These are phyloP conservation scores for Colletotrichum orbiculare DNA, from an alignment of 2,329 filamentous ascomycete species.

Conservation along the genomic window DNA sequence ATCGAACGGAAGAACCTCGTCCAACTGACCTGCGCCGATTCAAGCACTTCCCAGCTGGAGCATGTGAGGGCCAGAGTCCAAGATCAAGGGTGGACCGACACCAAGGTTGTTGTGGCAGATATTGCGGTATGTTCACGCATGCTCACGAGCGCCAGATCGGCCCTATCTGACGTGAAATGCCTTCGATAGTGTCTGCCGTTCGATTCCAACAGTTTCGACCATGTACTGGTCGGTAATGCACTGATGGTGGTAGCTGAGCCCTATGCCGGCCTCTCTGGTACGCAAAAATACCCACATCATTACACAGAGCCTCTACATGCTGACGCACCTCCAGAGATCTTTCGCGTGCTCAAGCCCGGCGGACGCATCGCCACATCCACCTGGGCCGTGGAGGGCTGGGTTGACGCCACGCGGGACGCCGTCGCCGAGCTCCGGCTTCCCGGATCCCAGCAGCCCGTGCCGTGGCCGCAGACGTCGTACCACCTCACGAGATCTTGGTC, in stretches of 20 bases:
- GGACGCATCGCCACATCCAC: slow-evolving; percentile 7
- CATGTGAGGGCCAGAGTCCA: slow-evolving; percentile 10
- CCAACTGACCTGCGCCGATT: slow-evolving; percentile 10
- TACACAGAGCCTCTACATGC: background rate
- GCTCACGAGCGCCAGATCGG: background rate
- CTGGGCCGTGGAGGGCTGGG: slow-evolving; percentile 21
- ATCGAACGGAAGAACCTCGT: background rate
- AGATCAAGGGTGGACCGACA: slow-evolving; percentile 7
- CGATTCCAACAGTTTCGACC: slow-evolving; percentile 15
- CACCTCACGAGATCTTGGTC: slow-evolving; percentile 10
- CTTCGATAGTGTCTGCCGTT: slow-evolving; percentile 7
- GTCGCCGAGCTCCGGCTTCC: slow-evolving; percentile 8
- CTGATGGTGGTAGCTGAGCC: slow-evolving; percentile 20
- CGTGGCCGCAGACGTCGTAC: slow-evolving; percentile 16
- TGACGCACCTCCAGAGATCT: background rate
- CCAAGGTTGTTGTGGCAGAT: slow-evolving; percentile 10
- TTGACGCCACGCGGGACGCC: slow-evolving; percentile 4
- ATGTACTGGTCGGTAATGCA: slow-evolving; percentile 7
- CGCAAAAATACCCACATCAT: no score
- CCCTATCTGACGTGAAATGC: background rate
- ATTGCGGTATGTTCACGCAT: background rate
- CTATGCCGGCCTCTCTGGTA: slow-evolving; percentile 9
- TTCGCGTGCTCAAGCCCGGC: slow-evolving; percentile 17
- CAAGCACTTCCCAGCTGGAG: slow-evolving; percentile 3
- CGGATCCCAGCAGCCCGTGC: slow-evolving; percentile 4